A percentile compares a stretch with the other conserved stretches of the same genome.
phyloP scores from a whole-genome alignment of 2,329 filamentous ascomycete genomes.

The Leptographium wingfieldii region DNA sequence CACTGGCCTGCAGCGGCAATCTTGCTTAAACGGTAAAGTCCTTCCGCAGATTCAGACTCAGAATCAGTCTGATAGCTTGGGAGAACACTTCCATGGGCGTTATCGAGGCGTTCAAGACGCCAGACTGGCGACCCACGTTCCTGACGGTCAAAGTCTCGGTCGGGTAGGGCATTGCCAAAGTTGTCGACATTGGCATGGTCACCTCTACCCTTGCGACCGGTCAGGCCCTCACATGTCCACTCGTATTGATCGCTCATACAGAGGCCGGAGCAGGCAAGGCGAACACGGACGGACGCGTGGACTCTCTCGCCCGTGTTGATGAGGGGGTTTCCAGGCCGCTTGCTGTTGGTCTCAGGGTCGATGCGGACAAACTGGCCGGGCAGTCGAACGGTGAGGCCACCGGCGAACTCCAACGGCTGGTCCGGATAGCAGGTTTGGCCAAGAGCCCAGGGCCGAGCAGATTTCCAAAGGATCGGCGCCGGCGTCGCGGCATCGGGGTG shows the following conservation, averaged over 20 bases:
- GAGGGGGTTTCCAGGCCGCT: constrained; percentile 22
- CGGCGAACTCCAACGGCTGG: constrained; percentile 15
- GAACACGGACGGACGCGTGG: constrained; percentile 18
- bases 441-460: constrained; percentile 18
- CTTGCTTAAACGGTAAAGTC: constrained; percentile 15
- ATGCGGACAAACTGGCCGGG: constrained; percentile 25
- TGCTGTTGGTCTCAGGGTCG: constrained; percentile 23
- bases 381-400: constrained; percentile 17
- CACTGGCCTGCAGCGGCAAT: constrained; percentile 18
- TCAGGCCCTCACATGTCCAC: constrained; percentile 18
- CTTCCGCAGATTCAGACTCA: not conserved
- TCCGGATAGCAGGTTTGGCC: constrained; percentile 18
- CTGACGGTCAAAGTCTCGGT: not conserved
- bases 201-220: constrained; percentile 1
- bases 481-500: constrained; percentile 5
- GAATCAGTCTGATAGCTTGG: not conserved
- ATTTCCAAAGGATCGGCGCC: constrained; percentile 7
- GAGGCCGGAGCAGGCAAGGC: constrained; percentile 18
- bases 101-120: no score
- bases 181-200: constrained; percentile 1
- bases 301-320: constrained; percentile 25
- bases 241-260: constrained; percentile 21
- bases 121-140: not conserved
- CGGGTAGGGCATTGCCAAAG: not conserved
- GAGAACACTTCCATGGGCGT: no score